These are phyloP conservation scores for Kockiozyma suomiensis DNA, from an alignment of 805 yeast genomes.

Conservation along the genomic window DNA sequence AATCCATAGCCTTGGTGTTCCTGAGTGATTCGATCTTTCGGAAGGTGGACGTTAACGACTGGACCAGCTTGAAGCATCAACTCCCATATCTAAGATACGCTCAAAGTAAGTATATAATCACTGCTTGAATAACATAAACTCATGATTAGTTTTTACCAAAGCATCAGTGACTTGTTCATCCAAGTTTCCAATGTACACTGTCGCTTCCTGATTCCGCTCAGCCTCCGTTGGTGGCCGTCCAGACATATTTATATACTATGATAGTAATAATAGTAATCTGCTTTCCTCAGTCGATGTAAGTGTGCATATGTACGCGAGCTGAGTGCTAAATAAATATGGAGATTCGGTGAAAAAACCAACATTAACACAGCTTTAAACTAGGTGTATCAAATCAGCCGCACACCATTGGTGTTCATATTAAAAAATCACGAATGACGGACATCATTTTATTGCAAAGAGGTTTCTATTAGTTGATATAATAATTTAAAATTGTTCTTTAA, in stretches of 20 bases:
- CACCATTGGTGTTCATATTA: no score
- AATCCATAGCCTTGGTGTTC: conserved; percentile 88
- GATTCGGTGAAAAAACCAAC: no score
- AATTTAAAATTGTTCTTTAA: no score
- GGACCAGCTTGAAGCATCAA: conserved; percentile 86
- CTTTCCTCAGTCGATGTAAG: no score
- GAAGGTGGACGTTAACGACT: conserved; percentile 66
- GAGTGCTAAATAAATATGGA: no score
- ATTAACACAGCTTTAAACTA: no score
- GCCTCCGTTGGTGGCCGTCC: conserved; percentile 41
- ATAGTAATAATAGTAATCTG: no score
- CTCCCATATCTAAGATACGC: conserved; percentile 61
- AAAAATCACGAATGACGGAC: no score
- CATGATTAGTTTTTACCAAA: conserved; percentile 39
- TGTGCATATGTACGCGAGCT: no score
- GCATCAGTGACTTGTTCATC: conserved; percentile 74
- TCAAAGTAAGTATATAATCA: not conserved
- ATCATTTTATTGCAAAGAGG: no score
- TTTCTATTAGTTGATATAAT: no score
- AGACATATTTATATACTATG: conserved; percentile 7
- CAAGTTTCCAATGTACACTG: conserved; percentile 80
- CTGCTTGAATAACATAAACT: not conserved
- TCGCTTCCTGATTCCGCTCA: conserved; percentile 61
- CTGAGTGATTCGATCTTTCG: conserved; percentile 72
- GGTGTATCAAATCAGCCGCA: no score